A percentile compares a stretch with the other conserved stretches of the same genome.
phyloP scores from a whole-genome alignment of 768 basidiomycete species.

The Chlorophyllum brunneum region DNA sequence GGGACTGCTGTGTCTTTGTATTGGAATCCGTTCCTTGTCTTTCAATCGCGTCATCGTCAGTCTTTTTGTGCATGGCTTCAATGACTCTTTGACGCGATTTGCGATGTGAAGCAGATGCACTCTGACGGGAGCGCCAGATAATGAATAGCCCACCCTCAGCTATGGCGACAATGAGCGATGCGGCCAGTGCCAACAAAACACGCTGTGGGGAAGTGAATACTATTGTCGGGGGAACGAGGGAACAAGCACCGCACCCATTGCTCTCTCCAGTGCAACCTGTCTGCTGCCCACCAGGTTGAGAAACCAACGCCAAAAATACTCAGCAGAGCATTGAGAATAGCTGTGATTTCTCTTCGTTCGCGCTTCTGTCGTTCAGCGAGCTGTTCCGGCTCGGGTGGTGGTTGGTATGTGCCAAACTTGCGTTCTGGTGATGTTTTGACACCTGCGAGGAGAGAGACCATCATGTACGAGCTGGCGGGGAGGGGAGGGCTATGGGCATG shows the following conservation, averaged over 20 bases:
- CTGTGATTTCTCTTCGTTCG: conserved; percentile 65
- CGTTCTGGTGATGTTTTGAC: conserved; percentile 75
- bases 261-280: conserved; percentile 55
- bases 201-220: conserved; percentile 32
- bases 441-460: conserved; percentile 76
- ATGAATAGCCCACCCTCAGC: conserved; percentile 69
- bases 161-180: conserved; percentile 62
- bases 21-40: conserved; percentile 13
- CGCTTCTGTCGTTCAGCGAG: conserved; percentile 40
- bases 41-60: conserved; percentile 23
- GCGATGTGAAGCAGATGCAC: conserved; percentile 15
- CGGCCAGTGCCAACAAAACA: conserved; percentile 57
- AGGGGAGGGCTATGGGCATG: conserved; percentile 32
- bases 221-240: not conserved
- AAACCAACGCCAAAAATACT: conserved; percentile 65
- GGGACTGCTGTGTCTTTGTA: conserved; percentile 1
- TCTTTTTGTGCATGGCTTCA: conserved; percentile 32
- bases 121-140: conserved; percentile 62
- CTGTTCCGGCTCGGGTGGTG: conserved; percentile 44
- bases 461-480: conserved; percentile 53
- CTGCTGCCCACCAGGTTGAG: conserved; percentile 73
- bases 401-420: conserved; percentile 52
- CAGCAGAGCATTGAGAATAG: conserved; percentile 66
- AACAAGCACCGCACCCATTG: conserved; percentile 62
- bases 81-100: conserved; percentile 16